These are phyloP conservation scores for Emmonsiellopsis sp. DNA, from an alignment of 2,329 filamentous ascomycete genomes.

Conservation along the genomic window DNA sequence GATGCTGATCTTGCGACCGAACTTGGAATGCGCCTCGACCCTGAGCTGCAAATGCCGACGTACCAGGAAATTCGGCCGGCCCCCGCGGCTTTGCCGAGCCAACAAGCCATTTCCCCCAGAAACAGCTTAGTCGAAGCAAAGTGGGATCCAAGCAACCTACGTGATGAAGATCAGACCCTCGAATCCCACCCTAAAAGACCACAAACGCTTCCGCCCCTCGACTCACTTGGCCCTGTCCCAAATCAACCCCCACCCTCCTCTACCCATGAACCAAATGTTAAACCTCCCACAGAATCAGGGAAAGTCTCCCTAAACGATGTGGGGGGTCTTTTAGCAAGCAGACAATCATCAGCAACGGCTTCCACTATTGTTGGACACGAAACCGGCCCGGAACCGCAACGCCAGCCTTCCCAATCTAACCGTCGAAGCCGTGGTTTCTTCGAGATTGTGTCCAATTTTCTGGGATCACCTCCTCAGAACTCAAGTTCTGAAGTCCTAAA, in stretches of 20 bases:
- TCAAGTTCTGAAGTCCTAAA: conserved; percentile 6
- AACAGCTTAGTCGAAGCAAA: conserved; percentile 22
- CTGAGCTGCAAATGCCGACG: conserved; percentile 37
- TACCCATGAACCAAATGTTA: conserved; percentile 15
- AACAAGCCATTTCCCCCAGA: conserved; percentile 12
- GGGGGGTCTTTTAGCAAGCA: conserved; percentile 56
- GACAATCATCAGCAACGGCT: conserved; percentile 3
- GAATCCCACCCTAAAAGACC: conserved; percentile 22
- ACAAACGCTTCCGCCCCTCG: conserved; percentile 18
- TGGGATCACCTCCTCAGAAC: conserved; percentile 9
- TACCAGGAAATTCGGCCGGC: conserved; percentile 25
- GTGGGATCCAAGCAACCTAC: conserved; percentile 18
- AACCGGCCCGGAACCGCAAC: not conserved
- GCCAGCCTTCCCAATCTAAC: conserved; percentile 9
- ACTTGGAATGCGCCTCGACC: conserved; percentile 59
- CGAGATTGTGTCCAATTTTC: conserved; percentile 26
- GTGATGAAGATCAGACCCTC: conserved; percentile 21
- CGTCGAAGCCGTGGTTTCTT: conserved; percentile 20
- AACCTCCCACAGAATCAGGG: conserved; percentile 30
- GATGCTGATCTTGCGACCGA: conserved; percentile 83
- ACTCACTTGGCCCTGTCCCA: conserved; percentile 18
- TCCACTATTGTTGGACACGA: conserved; percentile 4
- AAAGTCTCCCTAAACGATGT: conserved; percentile 77
- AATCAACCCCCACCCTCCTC: conserved; percentile 16
- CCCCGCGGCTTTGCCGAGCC: conserved; percentile 28